Base-by-base conservation (phyloP, 495 filamentous ascomycete species). In the Gamarada debralockiae region DNA sequence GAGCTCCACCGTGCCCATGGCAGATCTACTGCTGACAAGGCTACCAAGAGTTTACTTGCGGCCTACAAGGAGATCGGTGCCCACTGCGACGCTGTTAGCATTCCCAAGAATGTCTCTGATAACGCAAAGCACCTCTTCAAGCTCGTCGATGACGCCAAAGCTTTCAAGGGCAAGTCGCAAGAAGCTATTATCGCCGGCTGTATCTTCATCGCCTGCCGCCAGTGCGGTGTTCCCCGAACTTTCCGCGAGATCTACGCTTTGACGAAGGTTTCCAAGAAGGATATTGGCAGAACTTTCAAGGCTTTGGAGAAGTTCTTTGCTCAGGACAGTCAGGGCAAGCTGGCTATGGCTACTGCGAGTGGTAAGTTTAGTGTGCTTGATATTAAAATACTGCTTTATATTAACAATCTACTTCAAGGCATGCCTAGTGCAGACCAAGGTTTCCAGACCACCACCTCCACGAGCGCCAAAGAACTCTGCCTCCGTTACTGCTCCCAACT, bases 221-320 rank as follows among this genome's bases (percentile, higher is more conserved):
- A 96, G 69, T 86, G 84, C 62, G 80, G 83, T 57, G 86, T 90
- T 17, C 86, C 87, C 2, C 84, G 95, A 46, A 96, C 90, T 1
- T 98, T 97, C 73, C 84, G 84, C 21, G 95, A 97, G 67, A 89
- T 98, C 59, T 92, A 86, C 66, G 80, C 85, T 38, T 72, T 97
- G 68, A 97, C 93, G 37, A 93, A 92, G 61, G 92, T 97, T 12
- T 82, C 86, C 22, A 95, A 96, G 72, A 96, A 96, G 72, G 95
- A 97, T 65, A 97, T 97, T 58, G 95, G 95, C 18, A 77, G 92
- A 40, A 90, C 92, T 29, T 98, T 97, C 77, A 98, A 98, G 72
- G 73, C 78, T 50, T 70, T 97, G 29, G 90, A 97, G 73, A 84
- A 87, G 67, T 95, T 95, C 73, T 83, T 96, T 63, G 77, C 74